Conservation (phyloP, 2,329 filamentous ascomycete genomes). For the Dactylella cylindrospora region DNA sequence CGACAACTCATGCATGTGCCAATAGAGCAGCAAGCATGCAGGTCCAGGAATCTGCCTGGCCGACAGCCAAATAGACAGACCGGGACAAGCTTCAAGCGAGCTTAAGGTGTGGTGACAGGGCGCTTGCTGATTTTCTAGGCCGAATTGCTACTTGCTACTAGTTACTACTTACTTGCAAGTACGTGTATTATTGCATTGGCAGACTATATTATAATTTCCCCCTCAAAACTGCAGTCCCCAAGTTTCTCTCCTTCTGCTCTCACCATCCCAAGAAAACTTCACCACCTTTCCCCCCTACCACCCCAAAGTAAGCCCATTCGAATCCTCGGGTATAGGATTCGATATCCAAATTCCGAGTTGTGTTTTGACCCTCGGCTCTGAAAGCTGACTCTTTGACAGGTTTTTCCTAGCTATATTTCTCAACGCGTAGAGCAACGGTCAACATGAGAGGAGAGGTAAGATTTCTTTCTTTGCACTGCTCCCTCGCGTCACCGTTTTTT, state of each 20-base stretch:
- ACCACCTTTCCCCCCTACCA: neutral
- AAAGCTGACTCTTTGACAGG: neutral
- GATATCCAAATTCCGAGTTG: too few relatives aligned
- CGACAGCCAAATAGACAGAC: too few relatives aligned
- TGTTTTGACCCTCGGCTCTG: neutral
- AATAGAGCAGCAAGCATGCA: too few relatives aligned
- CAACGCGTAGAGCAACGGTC: slow-evolving; percentile 32
- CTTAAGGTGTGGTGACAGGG: too few relatives aligned
- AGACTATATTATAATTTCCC: slow-evolving; percentile 9
- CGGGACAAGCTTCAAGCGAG: too few relatives aligned
- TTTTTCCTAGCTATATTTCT: slow-evolving; percentile 11
- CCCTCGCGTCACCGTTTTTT: neutral
- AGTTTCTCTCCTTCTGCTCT: neutral
- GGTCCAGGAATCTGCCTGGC: too few relatives aligned
- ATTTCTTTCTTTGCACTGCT: neutral
- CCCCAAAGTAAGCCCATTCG: neutral
- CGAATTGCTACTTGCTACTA: too few relatives aligned
- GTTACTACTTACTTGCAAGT: slow-evolving; percentile 1
- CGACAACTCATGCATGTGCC: too few relatives aligned
- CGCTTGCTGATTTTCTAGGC: too few relatives aligned
- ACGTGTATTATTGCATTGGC: neutral
- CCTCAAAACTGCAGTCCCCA: slow-evolving; percentile 15
- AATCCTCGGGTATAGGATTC: neutral
- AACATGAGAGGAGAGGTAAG: slow-evolving; percentile 44
- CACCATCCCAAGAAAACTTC: too few relatives aligned